These are phyloP conservation scores for Colletotrichum abscissum DNA, from an alignment of 2,329 filamentous ascomycete genomes.

Conservation along the genomic window DNA sequence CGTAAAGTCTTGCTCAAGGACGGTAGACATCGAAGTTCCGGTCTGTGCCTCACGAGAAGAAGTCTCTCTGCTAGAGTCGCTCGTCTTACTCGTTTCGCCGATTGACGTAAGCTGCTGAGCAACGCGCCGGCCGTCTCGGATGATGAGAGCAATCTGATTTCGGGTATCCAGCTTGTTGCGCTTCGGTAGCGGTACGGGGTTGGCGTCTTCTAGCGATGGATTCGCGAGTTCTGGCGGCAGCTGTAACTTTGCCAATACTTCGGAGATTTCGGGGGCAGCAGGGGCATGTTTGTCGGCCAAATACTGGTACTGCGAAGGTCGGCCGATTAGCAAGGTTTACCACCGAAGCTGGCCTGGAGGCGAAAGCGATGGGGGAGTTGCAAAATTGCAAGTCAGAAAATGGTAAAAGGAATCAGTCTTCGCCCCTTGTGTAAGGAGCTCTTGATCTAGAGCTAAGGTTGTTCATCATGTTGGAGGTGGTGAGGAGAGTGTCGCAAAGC, in stretches of 20 bases:
- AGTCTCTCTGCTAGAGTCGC: constrained; percentile 60
- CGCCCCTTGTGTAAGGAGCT: constrained; percentile 66
- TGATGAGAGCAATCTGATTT: constrained; percentile 71
- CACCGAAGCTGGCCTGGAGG: constrained; percentile 17
- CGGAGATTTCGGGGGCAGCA: constrained; percentile 72
- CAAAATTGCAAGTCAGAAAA: constrained; percentile 50
- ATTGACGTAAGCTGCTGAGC: constrained; percentile 63
- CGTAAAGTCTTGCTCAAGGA: constrained; percentile 91
- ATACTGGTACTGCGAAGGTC: constrained; percentile 65
- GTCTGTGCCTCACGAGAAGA: constrained; percentile 56
- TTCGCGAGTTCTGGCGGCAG: constrained; percentile 65
- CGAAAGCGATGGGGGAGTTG: constrained; percentile 22
- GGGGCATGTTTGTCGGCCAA: constrained; percentile 77
- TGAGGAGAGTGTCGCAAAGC: constrained; percentile 20
- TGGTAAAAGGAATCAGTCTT: constrained; percentile 70
- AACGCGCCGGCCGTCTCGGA: constrained; percentile 72
- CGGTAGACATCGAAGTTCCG: constrained; percentile 69
- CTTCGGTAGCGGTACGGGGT: constrained; percentile 65
- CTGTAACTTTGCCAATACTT: constrained; percentile 74
- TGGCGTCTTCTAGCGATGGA: constrained; percentile 59
- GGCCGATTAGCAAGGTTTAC: constrained; percentile 35
- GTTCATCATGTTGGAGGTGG: constrained; percentile 52
- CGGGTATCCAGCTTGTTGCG: constrained; percentile 58
- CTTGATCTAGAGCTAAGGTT: constrained; percentile 87
- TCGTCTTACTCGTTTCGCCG: constrained; percentile 63